Conservation (phyloP, 495 filamentous ascomycete species). For the Penicillium taxi region DNA sequence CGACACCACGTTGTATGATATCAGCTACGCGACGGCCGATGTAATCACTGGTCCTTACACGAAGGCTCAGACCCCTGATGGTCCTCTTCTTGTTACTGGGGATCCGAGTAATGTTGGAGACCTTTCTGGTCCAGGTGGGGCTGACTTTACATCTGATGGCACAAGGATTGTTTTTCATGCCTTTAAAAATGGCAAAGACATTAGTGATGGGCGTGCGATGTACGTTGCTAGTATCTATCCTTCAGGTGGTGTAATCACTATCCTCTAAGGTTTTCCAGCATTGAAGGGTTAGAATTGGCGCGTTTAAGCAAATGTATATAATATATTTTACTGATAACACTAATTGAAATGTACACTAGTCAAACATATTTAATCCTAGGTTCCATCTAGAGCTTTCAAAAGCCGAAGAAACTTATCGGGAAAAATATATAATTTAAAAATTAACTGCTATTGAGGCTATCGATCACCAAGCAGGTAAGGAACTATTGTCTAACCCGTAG, state of each 20-base stretch:
- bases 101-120: slow-evolving; percentile 23
- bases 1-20: slow-evolving; percentile 40
- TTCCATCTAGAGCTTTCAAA: no score
- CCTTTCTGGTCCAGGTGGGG: slow-evolving; percentile 43
- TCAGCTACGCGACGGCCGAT: slow-evolving; percentile 43
- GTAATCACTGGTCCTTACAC: slow-evolving; percentile 39
- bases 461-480: no score
- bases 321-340: no score
- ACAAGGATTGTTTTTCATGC: slow-evolving; percentile 42
- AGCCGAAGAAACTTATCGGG: no score
- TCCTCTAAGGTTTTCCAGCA: slow-evolving; percentile 1
- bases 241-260: slow-evolving; percentile 8
- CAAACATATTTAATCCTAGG: no score
- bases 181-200: slow-evolving; percentile 13
- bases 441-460: no score
- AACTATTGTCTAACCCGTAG: no score
- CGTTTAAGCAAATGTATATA: no score
- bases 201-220: slow-evolving; percentile 14
- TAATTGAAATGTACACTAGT: no score
- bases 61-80: slow-evolving; percentile 20
- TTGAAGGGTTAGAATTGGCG: no score
- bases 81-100: slow-evolving; percentile 34
- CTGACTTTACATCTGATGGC: slow-evolving; percentile 30
- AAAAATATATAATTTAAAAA: no score
- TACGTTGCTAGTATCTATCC: slow-evolving; percentile 11